Evolutionary conservation across 2,329 filamentous ascomycete genomes (phyloP), one percentile per base, ranked within the genome.

Genomic region (Lachnellula subtilissima): DNA sequence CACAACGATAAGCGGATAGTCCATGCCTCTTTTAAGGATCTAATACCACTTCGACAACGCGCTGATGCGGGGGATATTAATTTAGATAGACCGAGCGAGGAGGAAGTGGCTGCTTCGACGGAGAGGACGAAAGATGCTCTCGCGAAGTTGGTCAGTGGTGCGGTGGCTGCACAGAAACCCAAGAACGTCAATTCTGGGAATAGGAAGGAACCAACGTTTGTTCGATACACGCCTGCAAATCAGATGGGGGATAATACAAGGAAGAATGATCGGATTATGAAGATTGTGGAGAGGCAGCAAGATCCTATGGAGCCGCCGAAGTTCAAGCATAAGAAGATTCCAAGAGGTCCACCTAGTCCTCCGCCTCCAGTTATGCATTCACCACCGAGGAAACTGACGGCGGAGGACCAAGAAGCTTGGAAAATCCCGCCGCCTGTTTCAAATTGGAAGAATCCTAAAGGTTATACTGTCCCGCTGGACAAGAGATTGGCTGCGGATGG

Each of bases 371-470:
- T 99, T 49, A 90, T 99, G 84, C 92, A 96, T 72, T 96, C 91
- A 2, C 94, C 94, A 14, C 92, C 94, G 0, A 81, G 94, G 60
- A 99, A 97, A 70, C 80, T 99, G 59, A 99, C 94, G 1, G 94
- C 93, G 5, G 92, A 96, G 71, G 94, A 99, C 66, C 93, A 97
- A 72, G 94, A 97, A 72, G 90, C 89, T 57, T 99, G 94, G 94
- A 91, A 87, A 68, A 97, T 90, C 35, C 86, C 86, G 0, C 91
- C 93, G 2, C 89, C 93, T 0, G 87, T 99, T 2, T 96, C 90
- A 19, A 97, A 97, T 73, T 99, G 94, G 94, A 99, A 99, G 82
- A 99, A 99, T 72, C 90, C 93, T 1, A 97, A 97, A 76, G 94
- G 94, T 67, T 99, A 96, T 70, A 99, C 94, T 0, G 90, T 99